Evolutionary conservation across 2,329 filamentous ascomycete genomes (phyloP).

Genomic region (Ciborinia camelliae): DNA sequence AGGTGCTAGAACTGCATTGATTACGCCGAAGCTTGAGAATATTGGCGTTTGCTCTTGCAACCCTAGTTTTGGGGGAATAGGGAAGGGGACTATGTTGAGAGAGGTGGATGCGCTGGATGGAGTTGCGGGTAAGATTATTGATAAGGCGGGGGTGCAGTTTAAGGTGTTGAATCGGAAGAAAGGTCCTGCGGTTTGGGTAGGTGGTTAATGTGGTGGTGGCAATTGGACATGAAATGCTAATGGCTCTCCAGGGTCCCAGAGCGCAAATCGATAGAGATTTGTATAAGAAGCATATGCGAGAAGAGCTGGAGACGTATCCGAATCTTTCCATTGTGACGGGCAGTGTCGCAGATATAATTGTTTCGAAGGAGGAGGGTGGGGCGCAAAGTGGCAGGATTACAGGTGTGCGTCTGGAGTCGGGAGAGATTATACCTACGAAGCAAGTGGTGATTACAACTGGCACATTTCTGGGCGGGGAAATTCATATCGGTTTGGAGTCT

Average conservation of each 20-base stretch:
- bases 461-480: constrained; percentile 92
- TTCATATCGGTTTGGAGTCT: constrained; percentile 83
- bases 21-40: constrained; percentile 85
- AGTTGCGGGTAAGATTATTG: constrained; percentile 80
- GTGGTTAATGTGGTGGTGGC: not conserved
- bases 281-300: constrained; percentile 87
- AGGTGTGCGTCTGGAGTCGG: constrained; percentile 82
- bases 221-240: not conserved
- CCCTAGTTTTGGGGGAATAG: constrained; percentile 96
- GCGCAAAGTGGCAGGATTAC: constrained; percentile 68
- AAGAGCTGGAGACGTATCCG: constrained; percentile 74
- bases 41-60: constrained; percentile 96
- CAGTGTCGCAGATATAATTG: constrained; percentile 88
- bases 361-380: constrained; percentile 53
- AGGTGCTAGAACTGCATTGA: constrained; percentile 81
- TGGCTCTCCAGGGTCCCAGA: constrained; percentile 62
- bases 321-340: constrained; percentile 79
- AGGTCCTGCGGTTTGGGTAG: constrained; percentile 85
- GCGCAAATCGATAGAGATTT: constrained; percentile 91
- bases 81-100: constrained; percentile 92
- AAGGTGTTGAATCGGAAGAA: constrained; percentile 83
- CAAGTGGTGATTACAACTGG: constrained; percentile 94
- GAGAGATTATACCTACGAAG: constrained; percentile 74
- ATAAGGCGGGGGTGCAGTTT: constrained; percentile 94
- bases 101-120: constrained; percentile 96